Conservation (phyloP, 257 asterid genomes). For the Fraxinus anomala region DNA sequence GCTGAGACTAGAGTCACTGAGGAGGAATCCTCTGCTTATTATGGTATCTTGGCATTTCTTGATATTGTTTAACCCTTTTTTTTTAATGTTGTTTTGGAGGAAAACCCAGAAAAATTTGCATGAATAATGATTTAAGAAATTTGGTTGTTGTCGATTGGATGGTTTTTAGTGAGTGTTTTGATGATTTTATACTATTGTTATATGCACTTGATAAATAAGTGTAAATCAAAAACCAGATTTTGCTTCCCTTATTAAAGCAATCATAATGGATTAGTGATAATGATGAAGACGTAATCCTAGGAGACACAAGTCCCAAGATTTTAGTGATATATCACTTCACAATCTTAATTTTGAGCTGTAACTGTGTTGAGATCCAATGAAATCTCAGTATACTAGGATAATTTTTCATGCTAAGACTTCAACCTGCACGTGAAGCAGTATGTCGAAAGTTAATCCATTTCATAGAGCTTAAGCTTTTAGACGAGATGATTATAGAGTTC, state of each 20-base stretch:
- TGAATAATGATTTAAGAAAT: neutral
- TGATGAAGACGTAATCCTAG: neutral
- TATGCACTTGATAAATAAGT: neutral
- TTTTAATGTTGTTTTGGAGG: neutral
- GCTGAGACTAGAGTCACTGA: slow-evolving; percentile 56
- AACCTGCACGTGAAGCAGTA: neutral
- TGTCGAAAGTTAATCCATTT: neutral
- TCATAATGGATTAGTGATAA: neutral
- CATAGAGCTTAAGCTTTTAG: neutral
- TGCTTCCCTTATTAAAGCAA: neutral
- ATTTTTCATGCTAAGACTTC: neutral
- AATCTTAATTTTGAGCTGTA: neutral
- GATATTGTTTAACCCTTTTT: neutral
- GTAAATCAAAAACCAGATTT: neutral
- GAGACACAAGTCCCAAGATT: neutral
- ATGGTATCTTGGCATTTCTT: slow-evolving; percentile 37
- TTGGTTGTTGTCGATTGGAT: neutral
- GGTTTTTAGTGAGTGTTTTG: neutral
- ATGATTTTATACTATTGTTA: neutral
- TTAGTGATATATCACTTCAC: neutral
- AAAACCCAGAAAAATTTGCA: neutral
- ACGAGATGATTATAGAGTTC: neutral
- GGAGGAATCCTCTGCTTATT: slow-evolving; percentile 53
- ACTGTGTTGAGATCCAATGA: neutral
- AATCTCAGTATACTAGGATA: neutral